Conservation (phyloP, 495 filamentous ascomycete species). For the Talaromyces trachyspermus region DNA sequence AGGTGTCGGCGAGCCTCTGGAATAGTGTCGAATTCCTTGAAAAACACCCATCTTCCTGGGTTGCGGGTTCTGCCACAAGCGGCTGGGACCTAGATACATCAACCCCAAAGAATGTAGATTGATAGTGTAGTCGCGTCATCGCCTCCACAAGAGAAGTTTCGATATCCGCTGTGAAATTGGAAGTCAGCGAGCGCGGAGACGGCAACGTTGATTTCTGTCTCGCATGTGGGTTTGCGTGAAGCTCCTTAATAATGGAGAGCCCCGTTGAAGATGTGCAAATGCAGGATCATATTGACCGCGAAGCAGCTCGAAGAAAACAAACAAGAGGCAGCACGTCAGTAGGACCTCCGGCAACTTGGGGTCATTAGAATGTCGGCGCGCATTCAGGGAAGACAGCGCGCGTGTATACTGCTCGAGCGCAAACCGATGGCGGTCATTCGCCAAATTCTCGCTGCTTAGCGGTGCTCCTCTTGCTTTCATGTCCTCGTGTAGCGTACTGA, state of each 20-base stretch:
- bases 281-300: conserved; percentile 17
- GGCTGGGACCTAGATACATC: not conserved
- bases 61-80: not conserved
- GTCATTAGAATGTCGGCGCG: conserved; percentile 13
- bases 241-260: conserved; percentile 11
- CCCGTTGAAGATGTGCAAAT: conserved; percentile 13
- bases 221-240: not conserved
- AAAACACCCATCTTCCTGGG: not conserved
- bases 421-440: conserved; percentile 14
- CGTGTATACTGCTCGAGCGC: conserved; percentile 16
- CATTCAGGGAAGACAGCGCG: conserved; percentile 11
- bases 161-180: not conserved
- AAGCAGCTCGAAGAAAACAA: conserved; percentile 15
- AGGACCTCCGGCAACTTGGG: conserved; percentile 14
- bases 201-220: not conserved
- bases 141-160: not conserved
- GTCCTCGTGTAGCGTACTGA: conserved; percentile 37
- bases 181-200: not conserved
- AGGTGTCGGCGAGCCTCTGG: conserved; percentile 1
- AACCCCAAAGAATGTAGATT: conserved; percentile 5
- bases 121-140: not conserved
- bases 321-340: conserved; percentile 17
- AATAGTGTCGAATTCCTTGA: not conserved
- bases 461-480: conserved; percentile 11
- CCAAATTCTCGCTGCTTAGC: conserved; percentile 10